Evolutionary conservation across 2,329 filamentous ascomycete species (phyloP), one percentile per base, ranked within the genome.

Genomic region (Verticillium nubilum): DNA sequence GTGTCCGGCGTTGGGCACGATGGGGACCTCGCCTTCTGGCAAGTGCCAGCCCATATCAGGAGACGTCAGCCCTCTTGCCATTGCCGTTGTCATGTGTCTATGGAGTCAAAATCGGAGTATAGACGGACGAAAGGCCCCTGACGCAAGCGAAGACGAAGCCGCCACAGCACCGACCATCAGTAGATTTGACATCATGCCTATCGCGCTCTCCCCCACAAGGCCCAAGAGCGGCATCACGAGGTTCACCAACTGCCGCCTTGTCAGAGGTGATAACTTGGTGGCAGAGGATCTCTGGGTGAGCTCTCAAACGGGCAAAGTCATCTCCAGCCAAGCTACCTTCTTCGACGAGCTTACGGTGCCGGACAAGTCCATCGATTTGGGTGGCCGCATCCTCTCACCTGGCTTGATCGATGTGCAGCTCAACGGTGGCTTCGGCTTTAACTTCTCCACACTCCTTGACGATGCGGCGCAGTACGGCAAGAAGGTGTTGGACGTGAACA

Each of bases 391-490:
- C 65, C 72, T 97, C 23, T 86, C 90, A 0, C 92, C 93, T 0
- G 93, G 93, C 27, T 82, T 97, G 69, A 95, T 97, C 67, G 93
- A 97, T 65, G 89, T 89, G 57, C 93, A 97, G 74, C 86, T 97
- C 66, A 97, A 97, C 69, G 93, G 93, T 54, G 92, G 90, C 10
- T 94, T 92, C 68, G 92, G 92, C 59, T 96, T 97, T 79, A 94
- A 97, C 77, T 97, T 96, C 73, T 95, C 91, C 3, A 86, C 86
- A 1, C 80, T 92, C 10, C 85, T 90, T n/a, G 81, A 87, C 17
- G 85, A 89, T 67, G 85, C 83, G 74, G 75, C 80, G 29, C 80
- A 83, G 57, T 97, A 96, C 68, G 83, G 84, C 60, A 88, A 91
- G 72, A 86, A 85, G n/a, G 77, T 97, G 56, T 80, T 80, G 63